Conservation (phyloP, 495 filamentous ascomycete species). For the Aspergillus sclerotioniger region DNA sequence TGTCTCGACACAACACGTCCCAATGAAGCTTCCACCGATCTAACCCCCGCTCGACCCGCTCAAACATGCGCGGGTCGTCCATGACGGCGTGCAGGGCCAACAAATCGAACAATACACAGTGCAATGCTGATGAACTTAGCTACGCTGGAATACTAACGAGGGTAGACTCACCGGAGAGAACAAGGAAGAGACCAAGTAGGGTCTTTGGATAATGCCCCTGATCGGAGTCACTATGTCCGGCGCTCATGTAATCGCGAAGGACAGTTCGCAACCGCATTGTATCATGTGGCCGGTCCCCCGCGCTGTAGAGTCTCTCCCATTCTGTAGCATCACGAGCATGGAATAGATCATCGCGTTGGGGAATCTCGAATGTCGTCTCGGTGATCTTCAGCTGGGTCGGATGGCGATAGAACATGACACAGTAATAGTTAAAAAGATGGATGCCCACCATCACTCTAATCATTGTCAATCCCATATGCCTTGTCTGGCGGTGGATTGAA, state of each 20-base stretch:
- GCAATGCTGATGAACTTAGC: neutral
- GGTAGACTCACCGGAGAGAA: neutral
- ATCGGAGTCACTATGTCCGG: neutral
- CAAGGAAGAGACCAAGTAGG: neutral
- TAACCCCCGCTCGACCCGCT: neutral
- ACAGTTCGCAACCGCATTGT: neutral
- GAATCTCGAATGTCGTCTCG: conserved; percentile 3
- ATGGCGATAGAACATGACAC: conserved; percentile 3
- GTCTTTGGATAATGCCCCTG: neutral
- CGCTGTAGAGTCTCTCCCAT: neutral
- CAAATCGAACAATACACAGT: conserved; percentile 5
- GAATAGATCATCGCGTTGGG: neutral
- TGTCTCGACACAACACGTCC: neutral
- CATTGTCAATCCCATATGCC: no score
- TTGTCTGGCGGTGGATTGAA: no score
- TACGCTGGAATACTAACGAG: no score
- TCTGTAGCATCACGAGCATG: neutral
- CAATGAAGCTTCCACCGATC: conserved; percentile 6
- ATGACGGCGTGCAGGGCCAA: neutral
- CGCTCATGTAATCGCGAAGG: neutral
- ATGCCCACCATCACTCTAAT: conserved; percentile 4
- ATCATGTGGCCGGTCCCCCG: neutral
- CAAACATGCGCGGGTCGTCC: neutral
- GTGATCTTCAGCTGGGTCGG: conserved; percentile 2
- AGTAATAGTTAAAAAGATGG: conserved; percentile 6